Conservation (phyloP, 2,329 filamentous ascomycete genomes). For the Arthrinium puccinioides region DNA sequence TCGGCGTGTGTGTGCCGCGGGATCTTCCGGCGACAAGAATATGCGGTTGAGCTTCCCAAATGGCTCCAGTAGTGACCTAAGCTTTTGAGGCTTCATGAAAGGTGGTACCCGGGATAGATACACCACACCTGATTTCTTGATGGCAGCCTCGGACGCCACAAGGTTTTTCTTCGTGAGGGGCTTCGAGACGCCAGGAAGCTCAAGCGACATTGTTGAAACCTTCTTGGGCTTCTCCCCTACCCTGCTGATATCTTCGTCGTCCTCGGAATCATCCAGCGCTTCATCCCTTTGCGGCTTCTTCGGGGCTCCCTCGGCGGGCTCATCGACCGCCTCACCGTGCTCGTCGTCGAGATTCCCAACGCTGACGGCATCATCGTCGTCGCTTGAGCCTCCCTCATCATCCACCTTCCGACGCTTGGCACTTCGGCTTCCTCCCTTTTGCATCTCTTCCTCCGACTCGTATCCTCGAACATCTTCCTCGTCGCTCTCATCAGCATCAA, state of each 20-base stretch:
- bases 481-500: constrained; percentile 54
- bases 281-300: constrained; percentile 12
- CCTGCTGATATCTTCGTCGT: constrained; percentile 10
- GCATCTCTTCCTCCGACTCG: constrained; percentile 60
- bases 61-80: constrained; percentile 66
- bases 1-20: constrained; percentile 56
- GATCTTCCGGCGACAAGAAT: constrained; percentile 72
- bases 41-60: constrained; percentile 59
- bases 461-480: constrained; percentile 53
- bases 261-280: constrained; percentile 9
- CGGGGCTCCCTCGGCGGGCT: constrained; percentile 14
- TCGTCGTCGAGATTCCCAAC: constrained; percentile 23
- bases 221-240: background rate
- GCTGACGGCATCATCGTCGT: constrained; percentile 21
- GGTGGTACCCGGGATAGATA: constrained; percentile 81
- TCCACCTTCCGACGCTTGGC: constrained; percentile 42
- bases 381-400: constrained; percentile 15
- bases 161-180: constrained; percentile 61
- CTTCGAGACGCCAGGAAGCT: constrained; percentile 43
- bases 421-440: constrained; percentile 54
- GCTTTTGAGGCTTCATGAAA: constrained; percentile 78
- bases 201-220: constrained; percentile 18
- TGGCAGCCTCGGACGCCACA: constrained; percentile 53
- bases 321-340: constrained; percentile 12
- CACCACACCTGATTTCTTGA: constrained; percentile 70